Conservation (phyloP, 2,329 filamentous ascomycete species). For the Reticulascus tulasneorum region DNA sequence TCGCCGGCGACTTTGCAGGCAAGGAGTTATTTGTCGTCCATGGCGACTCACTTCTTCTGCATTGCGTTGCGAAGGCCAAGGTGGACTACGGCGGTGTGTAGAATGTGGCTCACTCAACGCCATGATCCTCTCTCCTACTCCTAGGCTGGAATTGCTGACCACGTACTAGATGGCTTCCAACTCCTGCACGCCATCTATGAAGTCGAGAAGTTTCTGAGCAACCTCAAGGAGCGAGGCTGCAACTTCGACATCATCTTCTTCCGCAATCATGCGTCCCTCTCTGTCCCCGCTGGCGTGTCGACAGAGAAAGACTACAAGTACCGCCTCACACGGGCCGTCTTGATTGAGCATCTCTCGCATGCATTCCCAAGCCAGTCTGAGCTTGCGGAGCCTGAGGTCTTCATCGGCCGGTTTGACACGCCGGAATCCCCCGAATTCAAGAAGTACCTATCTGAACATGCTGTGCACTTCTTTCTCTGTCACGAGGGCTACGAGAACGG, state of each 20-base stretch:
- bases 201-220: constrained; percentile 61
- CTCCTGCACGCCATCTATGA: constrained; percentile 67
- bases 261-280: constrained; percentile 49
- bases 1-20: constrained; percentile 73
- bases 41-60: constrained; percentile 65
- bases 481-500: constrained; percentile 53
- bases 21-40: constrained; percentile 70
- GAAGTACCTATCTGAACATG: constrained; percentile 48
- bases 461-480: constrained; percentile 64
- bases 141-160: neutral
- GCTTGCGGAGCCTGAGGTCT: no score
- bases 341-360: constrained; percentile 67
- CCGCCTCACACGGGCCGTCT: constrained; percentile 55
- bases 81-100: constrained; percentile 57
- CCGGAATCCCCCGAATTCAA: no score
- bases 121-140: neutral
- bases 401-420: no score
- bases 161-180: constrained; percentile 55
- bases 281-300: constrained; percentile 42
- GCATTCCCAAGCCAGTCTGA: no score
- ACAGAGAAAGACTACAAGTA: constrained; percentile 42
- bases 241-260: constrained; percentile 72
- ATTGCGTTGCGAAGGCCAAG: constrained; percentile 57
- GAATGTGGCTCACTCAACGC: neutral
- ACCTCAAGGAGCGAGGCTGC: constrained; percentile 60